Conservation (phyloP, 2,329 filamentous ascomycete species). For the Colletotrichum magnum region DNA sequence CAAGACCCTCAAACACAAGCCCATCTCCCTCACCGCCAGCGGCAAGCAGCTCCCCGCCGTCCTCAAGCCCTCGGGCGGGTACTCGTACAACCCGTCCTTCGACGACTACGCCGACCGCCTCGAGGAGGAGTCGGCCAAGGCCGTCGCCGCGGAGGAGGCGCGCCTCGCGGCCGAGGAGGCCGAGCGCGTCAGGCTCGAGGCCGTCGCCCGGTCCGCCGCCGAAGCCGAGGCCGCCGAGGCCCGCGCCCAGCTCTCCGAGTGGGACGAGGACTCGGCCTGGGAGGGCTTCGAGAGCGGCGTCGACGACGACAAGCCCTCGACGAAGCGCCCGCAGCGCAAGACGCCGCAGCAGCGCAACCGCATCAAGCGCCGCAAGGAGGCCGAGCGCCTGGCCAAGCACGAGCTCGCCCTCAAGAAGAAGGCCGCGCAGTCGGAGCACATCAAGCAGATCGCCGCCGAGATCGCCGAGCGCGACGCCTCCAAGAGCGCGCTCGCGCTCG, state of each 20-base stretch:
- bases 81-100: conserved; percentile 93
- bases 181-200: conserved; percentile 77
- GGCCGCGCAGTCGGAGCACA: conserved; percentile 78
- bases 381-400: conserved; percentile 82
- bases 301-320: conserved; percentile 67
- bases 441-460: conserved; percentile 79
- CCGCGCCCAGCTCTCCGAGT: conserved; percentile 75
- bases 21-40: conserved; percentile 85
- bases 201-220: conserved; percentile 78
- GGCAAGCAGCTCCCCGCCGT: conserved; percentile 87
- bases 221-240: conserved; percentile 82
- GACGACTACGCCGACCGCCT: conserved; percentile 87
- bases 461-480: conserved; percentile 70
- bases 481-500: conserved; percentile 53
- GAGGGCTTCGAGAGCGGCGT: conserved; percentile 88
- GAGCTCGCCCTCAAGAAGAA: conserved; percentile 81
- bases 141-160: conserved; percentile 82
- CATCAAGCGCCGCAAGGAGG: conserved; percentile 89
- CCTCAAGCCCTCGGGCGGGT: conserved; percentile 82
- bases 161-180: conserved; percentile 77
- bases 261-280: conserved; percentile 93
- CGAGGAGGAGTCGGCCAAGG: conserved; percentile 81
- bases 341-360: conserved; percentile 89
- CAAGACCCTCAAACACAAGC: conserved; percentile 79
- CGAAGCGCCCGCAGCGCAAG: conserved; percentile 86